A percentile compares a stretch with the other conserved stretches of the same genome.
Conservation (phyloP, 306 rosid species). For the Styphnolobium japonicum region DNA sequence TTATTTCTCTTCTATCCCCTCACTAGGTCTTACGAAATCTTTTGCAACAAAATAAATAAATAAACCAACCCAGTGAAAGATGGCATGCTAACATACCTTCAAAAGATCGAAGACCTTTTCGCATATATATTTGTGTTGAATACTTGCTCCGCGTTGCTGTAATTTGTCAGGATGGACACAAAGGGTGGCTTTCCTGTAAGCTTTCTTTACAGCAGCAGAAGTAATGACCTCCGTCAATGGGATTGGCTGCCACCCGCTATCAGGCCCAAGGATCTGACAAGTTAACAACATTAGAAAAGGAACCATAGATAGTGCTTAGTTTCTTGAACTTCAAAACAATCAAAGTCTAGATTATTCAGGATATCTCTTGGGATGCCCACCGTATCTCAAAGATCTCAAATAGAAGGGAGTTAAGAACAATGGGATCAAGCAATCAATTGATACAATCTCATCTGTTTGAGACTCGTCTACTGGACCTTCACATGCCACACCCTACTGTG, state of each 20-base stretch:
- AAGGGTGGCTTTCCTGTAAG: constrained; percentile 84
- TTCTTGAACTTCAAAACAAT: constrained; percentile 5
- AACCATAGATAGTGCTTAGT: background rate
- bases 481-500: background rate
- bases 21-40: background rate
- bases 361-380: background rate
- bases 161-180: constrained; percentile 89
- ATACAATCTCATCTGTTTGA: background rate
- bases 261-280: constrained; percentile 76
- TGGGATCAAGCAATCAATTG: background rate
- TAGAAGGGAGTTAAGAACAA: background rate
- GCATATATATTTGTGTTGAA: constrained; percentile 76
- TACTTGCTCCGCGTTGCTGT: constrained; percentile 82
- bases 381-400: constrained; percentile 5
- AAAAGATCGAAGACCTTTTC: constrained; percentile 89
- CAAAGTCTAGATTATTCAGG: background rate
- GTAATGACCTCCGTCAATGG: constrained; percentile 84
- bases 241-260: constrained; percentile 81
- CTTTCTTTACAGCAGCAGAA: constrained; percentile 76
- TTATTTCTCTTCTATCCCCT: background rate
- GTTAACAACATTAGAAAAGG: background rate
- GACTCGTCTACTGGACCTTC: background rate
- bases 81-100: constrained; percentile 53
- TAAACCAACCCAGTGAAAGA: background rate
- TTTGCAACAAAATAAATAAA: background rate